phyloP scores from a whole-genome alignment of 805 yeast genomes.

The Metschnikowia colocasiae region DNA sequence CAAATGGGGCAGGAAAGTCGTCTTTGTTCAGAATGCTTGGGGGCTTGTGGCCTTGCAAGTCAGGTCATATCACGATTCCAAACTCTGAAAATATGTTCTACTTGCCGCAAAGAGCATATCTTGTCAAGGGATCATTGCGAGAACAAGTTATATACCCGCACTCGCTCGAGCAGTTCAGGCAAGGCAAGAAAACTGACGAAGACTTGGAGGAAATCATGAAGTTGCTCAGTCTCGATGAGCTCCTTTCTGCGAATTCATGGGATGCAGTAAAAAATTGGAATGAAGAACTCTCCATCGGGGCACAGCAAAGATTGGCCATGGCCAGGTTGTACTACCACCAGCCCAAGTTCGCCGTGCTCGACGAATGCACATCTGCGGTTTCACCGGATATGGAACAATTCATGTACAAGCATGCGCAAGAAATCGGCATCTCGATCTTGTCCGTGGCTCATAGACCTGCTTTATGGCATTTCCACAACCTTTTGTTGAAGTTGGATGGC shows the following conservation, averaged over 20 bases:
- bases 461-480: slow-evolving; percentile 86
- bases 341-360: slow-evolving; percentile 91
- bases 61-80: slow-evolving; percentile 61
- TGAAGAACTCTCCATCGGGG: slow-evolving; percentile 84
- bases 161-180: slow-evolving; percentile 53
- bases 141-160: slow-evolving; percentile 92
- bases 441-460: slow-evolving; percentile 93
- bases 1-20: slow-evolving; percentile 95
- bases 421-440: slow-evolving; percentile 71
- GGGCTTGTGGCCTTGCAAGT: slow-evolving; percentile 84
- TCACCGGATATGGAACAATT: slow-evolving; percentile 86
- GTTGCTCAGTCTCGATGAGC: slow-evolving; percentile 57
- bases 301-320: slow-evolving; percentile 90
- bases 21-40: slow-evolving; percentile 87
- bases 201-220: slow-evolving; percentile 52
- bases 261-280: slow-evolving; percentile 77
- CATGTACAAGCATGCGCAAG: slow-evolving; percentile 81
- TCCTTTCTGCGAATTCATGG: slow-evolving; percentile 44
- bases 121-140: slow-evolving; percentile 72
- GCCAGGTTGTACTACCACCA: slow-evolving; percentile 86
- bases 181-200: slow-evolving; percentile 39
- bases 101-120: slow-evolving; percentile 88
- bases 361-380: slow-evolving; percentile 94
- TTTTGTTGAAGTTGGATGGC: slow-evolving; percentile 82
- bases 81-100: slow-evolving; percentile 68